Evolutionary conservation across 345 rosid species (phyloP).

Genomic region (Euclidium syriacum): DNA sequence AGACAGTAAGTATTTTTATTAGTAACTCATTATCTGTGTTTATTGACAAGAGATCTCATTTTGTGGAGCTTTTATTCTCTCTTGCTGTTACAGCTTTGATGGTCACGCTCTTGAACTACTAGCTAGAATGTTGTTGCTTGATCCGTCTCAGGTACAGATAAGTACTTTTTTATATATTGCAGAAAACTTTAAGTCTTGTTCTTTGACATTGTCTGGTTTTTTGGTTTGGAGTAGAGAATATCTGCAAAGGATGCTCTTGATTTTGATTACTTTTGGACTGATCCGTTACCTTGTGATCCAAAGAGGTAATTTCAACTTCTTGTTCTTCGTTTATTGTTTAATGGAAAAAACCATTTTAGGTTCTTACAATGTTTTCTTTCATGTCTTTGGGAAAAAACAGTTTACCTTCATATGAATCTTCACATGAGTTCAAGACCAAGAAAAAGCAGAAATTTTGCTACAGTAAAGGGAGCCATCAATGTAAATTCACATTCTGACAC

Average conservation of each 20-base stretch:
- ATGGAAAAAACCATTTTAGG: too few species aligned
- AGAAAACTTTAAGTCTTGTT: background rate
- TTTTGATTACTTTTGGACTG: constrained; percentile 97
- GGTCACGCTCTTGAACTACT: constrained; percentile 89
- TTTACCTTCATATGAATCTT: constrained; percentile 85
- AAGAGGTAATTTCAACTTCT: constrained; percentile 56
- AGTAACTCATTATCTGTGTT: background rate
- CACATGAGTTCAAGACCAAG: constrained; percentile 97
- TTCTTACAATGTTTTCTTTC: too few species aligned
- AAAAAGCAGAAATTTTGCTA: constrained; percentile 78
- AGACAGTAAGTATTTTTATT: constrained; percentile 68
- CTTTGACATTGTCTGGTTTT: background rate
- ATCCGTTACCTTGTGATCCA: constrained; percentile 93
- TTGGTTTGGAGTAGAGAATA: constrained; percentile 95
- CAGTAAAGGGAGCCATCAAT: constrained; percentile 90
- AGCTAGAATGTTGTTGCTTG: constrained; percentile 84
- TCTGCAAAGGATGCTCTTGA: constrained; percentile 93
- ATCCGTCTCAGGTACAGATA: constrained; percentile 81
- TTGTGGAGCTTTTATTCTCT: too few species aligned
- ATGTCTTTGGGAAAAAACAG: too few species aligned
- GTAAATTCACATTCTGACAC: too few species aligned
- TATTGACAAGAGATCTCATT: constrained; percentile 8
- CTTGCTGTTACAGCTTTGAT: constrained; percentile 49
- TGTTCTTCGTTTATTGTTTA: background rate
- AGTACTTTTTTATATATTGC: too few species aligned